Evolutionary conservation across 2,329 filamentous ascomycete genomes (phyloP).

Genomic region (Ambrosiella beaveri): DNA sequence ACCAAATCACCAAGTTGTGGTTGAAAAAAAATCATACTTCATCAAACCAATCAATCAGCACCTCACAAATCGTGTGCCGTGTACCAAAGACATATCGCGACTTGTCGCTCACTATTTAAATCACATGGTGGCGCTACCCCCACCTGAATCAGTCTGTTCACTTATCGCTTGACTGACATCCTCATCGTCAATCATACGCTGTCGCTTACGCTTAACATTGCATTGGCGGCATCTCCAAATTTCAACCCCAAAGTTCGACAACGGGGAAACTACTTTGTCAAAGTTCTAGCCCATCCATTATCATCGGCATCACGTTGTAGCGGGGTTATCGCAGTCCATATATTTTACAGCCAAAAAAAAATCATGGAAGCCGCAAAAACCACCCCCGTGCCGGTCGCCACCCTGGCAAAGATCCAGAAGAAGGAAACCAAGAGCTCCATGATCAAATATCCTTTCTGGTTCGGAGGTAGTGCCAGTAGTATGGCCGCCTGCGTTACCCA

Average conservation of each 20-base stretch:
- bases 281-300: no score
- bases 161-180: not conserved
- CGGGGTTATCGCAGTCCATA: not conserved
- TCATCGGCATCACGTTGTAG: no score
- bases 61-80: no score
- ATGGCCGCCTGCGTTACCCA: conserved; percentile 85
- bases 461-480: conserved; percentile 85
- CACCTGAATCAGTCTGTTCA: not conserved
- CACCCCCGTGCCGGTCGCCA: not conserved
- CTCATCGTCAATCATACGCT: not conserved
- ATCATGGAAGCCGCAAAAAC: conserved; percentile 9
- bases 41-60: no score
- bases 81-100: no score
- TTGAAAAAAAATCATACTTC: no score
- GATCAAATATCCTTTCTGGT: conserved; percentile 71
- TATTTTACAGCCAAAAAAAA: not conserved
- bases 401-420: conserved; percentile 5
- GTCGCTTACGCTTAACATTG: not conserved
- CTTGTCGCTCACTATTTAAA: no score
- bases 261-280: no score
- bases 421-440: conserved; percentile 22
- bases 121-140: not conserved
- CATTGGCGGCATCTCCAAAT: not conserved
- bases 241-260: not conserved
- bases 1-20: not conserved